phyloP scores from a whole-genome alignment of 2,329 filamentous ascomycete genomes.

The Biscogniauxia marginata region DNA sequence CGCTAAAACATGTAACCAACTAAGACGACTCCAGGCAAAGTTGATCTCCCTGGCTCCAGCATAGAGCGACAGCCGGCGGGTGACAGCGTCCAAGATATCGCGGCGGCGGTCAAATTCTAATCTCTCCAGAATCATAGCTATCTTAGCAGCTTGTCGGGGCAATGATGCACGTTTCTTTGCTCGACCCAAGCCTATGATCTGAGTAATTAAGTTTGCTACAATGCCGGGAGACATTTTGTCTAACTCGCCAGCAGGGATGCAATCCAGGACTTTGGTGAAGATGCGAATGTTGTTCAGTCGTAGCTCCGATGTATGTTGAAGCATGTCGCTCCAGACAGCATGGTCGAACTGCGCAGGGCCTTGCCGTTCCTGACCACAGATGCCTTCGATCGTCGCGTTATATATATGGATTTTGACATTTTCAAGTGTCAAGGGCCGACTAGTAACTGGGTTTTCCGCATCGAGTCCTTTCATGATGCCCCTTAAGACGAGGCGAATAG shows the following conservation, averaged over 20 bases:
- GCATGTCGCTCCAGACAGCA: constrained; percentile 19
- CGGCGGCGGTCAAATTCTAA: constrained; percentile 17
- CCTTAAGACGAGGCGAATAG: constrained; percentile 16
- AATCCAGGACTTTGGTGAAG: constrained; percentile 22
- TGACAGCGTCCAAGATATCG: constrained; percentile 21
- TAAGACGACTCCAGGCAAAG: constrained; percentile 17
- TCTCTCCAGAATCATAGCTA: constrained; percentile 18
- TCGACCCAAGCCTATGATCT: constrained; percentile 14
- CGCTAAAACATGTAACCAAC: constrained; percentile 29
- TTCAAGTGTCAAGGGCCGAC: constrained; percentile 5
- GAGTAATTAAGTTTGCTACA: constrained; percentile 20
- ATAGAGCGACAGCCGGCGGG: constrained; percentile 14
- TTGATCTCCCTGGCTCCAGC: constrained; percentile 3
- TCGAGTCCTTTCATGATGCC: constrained; percentile 17
- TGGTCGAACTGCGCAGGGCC: constrained; percentile 11
- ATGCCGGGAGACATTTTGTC: constrained; percentile 16
- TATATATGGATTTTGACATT: constrained; percentile 10
- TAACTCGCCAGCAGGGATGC: constrained; percentile 19
- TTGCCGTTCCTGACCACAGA: constrained; percentile 5
- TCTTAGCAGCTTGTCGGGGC: constrained; percentile 24
- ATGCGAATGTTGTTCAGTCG: constrained; percentile 24
- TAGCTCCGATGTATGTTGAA: constrained; percentile 22
- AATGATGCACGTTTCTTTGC: neutral
- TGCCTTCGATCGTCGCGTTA: constrained; percentile 23
- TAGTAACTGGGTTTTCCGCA: neutral